These are phyloP conservation scores for Fragaria iinumae DNA, from an alignment of 306 rosid species.

Conservation along the genomic window DNA sequence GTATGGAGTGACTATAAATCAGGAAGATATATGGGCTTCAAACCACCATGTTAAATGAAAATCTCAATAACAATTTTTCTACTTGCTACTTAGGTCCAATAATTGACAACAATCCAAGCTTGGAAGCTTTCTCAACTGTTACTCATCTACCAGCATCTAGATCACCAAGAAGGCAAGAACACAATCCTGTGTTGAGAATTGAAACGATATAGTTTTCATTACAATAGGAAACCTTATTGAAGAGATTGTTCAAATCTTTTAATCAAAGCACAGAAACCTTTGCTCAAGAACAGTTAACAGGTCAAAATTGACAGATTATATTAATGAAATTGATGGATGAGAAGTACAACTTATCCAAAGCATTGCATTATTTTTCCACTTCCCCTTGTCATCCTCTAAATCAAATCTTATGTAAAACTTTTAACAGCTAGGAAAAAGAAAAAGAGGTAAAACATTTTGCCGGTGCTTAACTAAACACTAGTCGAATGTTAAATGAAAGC, in stretches of 20 bases:
- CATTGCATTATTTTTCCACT: slow-evolving; percentile 16
- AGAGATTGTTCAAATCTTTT: neutral
- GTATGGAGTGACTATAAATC: slow-evolving; percentile 56
- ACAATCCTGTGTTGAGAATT: neutral
- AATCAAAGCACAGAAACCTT: neutral
- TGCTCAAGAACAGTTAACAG: neutral
- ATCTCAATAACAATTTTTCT: neutral
- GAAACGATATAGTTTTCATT: neutral
- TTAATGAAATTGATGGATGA: slow-evolving; percentile 14
- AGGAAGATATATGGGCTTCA: slow-evolving; percentile 81
- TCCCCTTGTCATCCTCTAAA: slow-evolving; percentile 14
- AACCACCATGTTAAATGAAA: slow-evolving; percentile 52
- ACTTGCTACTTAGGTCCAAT: neutral
- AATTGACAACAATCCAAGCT: neutral
- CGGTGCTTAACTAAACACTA: slow-evolving; percentile 3
- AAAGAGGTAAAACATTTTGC: neutral
- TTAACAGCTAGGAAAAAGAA: neutral
- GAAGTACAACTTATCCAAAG: slow-evolving; percentile 13
- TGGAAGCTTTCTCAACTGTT: neutral
- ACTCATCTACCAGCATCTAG: neutral
- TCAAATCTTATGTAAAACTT: neutral
- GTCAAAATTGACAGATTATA: slow-evolving; percentile 27
- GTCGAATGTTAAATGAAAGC: neutral
- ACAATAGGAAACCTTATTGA: too few relatives aligned
- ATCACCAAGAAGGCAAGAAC: neutral